These are phyloP conservation scores for Sporothrix globosa DNA, from an alignment of 2,329 filamentous ascomycete species.

Conservation along the genomic window DNA sequence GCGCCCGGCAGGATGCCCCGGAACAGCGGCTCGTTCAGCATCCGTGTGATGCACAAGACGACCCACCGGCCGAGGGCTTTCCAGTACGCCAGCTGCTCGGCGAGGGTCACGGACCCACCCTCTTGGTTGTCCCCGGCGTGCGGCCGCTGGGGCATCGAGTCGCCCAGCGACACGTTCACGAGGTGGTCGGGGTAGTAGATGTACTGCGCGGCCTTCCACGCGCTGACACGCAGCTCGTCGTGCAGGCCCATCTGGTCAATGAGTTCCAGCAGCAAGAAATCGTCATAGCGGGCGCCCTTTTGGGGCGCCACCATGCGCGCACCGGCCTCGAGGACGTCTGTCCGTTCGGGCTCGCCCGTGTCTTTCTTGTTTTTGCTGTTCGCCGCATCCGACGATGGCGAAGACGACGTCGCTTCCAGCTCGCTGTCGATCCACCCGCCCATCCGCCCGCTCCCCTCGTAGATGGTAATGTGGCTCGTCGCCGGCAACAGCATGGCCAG, in stretches of 20 bases:
- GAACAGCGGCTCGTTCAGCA: conserved; percentile 61
- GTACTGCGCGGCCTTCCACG: conserved; percentile 63
- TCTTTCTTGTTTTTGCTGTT: neutral
- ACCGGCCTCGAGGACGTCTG: conserved; percentile 73
- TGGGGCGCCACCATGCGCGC: conserved; percentile 72
- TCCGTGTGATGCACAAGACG: conserved; percentile 33
- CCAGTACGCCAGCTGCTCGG: neutral
- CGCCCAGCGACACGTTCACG: conserved; percentile 53
- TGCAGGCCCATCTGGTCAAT: conserved; percentile 48
- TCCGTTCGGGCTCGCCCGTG: conserved; percentile 35
- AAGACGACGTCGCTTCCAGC: conserved; percentile 43
- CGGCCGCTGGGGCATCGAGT: neutral
- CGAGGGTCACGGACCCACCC: neutral
- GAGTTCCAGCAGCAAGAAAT: conserved; percentile 70
- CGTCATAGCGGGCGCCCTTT: conserved; percentile 55
- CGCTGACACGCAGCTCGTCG: conserved; percentile 58
- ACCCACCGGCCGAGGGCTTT: conserved; percentile 9
- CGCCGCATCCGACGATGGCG: neutral
- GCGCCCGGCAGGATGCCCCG: conserved; percentile 42
- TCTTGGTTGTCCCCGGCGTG: neutral
- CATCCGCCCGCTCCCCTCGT: conserved; percentile 69
- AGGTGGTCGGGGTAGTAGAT: conserved; percentile 88
- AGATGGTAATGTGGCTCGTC: conserved; percentile 74
- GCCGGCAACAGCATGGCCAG: conserved; percentile 67
- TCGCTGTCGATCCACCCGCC: conserved; percentile 84